Evolutionary conservation across 495 filamentous ascomycete species (phyloP), one percentile per base, ranked within the genome.

Genomic region (Trichoderma reesei): DNA sequence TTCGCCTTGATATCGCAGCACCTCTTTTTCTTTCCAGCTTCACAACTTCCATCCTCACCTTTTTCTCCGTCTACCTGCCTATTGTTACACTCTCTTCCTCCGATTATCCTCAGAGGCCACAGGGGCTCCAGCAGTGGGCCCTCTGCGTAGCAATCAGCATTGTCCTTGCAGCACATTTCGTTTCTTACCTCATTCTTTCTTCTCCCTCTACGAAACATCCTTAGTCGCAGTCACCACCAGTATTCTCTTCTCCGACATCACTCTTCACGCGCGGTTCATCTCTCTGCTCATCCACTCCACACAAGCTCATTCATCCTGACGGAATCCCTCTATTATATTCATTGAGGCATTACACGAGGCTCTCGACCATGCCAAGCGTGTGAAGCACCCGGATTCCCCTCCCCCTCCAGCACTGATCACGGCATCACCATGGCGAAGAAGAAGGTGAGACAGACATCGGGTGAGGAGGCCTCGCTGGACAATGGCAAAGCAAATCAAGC

Each of bases 381-480:
- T 61, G n/a, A n/a, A n/a, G n/a, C n/a, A n/a, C n/a, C n/a, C n/a
- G n/a, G n/a, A n/a, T n/a, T n/a, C n/a, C n/a, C n/a, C n/a, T n/a
- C n/a, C n/a, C n/a, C n/a, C n/a, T n/a, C n/a, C n/a, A 39, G 36
- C 11, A n/a, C 2, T 61, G 9, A 61, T 18, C 1, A 7, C 39
- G 11, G 5, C 34, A 38, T 38, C 36, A 46, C 1, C 39, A 63
- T 63, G 61, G 31, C 61, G n/a, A 63, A 63, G 61, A 63, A 63
- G 41, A 46, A 41, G 38, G 37, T 26, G 38, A 63, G 31, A 34
- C 61, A 63, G 41, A 26, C 41, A 18, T 3, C 5, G 61, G 59
- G 16, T 26, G 59, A 38, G 18, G 59, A 33, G 20, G 42, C 42
- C 42, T 46, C 42, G 42, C 16, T 46, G 11, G 51, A 14, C 26